Percentiles rank a stretch among this genome's conserved stretches.
These are phyloP conservation scores for Diaporthe citri DNA, from an alignment of 2,329 filamentous ascomycete genomes.

Conservation along the genomic window DNA sequence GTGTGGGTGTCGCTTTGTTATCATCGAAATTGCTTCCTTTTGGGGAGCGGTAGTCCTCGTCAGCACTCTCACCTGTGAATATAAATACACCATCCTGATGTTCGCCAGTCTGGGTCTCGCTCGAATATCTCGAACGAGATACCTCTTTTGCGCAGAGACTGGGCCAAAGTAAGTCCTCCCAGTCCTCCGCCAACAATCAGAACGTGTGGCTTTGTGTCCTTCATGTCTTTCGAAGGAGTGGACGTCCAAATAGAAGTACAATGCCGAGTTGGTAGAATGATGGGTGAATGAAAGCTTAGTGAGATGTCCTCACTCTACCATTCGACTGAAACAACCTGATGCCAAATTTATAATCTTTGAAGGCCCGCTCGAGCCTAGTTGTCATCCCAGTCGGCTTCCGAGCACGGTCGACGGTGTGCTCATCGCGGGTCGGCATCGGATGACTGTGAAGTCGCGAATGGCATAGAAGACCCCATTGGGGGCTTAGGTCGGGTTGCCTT, in stretches of 20 bases:
- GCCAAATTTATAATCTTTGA: not conserved
- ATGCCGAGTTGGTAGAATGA: not conserved
- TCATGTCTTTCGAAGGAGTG: not conserved
- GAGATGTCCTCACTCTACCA: not conserved
- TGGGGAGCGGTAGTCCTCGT: not conserved
- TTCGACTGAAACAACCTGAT: accelerated
- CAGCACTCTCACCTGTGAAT: not conserved
- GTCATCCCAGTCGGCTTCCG: not conserved
- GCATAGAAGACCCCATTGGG: not conserved
- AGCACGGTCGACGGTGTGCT: not conserved
- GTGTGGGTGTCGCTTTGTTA: no score
- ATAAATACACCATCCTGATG: slow-evolving; percentile 11
- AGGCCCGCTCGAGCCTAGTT: not conserved
- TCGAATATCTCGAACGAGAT: slow-evolving; percentile 24
- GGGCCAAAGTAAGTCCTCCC: slow-evolving; percentile 43
- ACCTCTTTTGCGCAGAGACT: slow-evolving; percentile 41
- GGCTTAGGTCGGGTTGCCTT: not conserved
- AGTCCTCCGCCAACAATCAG: slow-evolving; percentile 43
- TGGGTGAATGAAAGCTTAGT: not conserved
- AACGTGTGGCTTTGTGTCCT: slow-evolving; percentile 11
- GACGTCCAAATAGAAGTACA: no score
- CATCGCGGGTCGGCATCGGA: not conserved
- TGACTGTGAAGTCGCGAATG: not conserved
- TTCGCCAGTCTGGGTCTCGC: slow-evolving; percentile 16
- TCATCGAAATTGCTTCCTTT: no score